phyloP scores from a whole-genome alignment of 345 rosid species.

The Brassica rapa region DNA sequence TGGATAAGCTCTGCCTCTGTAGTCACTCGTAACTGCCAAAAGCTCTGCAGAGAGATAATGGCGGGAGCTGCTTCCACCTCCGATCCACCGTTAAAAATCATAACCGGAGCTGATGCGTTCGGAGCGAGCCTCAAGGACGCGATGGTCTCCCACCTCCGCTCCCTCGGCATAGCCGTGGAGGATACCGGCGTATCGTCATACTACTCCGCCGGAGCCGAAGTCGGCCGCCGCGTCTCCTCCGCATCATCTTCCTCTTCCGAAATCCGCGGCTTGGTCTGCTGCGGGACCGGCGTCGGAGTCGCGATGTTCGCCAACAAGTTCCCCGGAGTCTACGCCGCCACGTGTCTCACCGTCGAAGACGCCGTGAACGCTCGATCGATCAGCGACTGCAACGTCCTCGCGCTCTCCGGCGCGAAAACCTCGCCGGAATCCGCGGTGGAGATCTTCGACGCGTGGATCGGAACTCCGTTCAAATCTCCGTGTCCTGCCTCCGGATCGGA shows the following conservation, averaged over 20 bases:
- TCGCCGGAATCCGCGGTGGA: conserved; percentile 59
- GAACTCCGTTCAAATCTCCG: conserved; percentile 73
- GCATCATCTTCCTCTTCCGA: conserved; percentile 42
- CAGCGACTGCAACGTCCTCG: conserved; percentile 75
- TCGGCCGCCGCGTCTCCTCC: conserved; percentile 83
- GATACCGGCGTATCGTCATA: conserved; percentile 59
- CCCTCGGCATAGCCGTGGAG: conserved; percentile 75
- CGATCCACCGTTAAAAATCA: conserved; percentile 22
- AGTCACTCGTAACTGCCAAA: neutral
- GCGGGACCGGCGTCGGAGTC: conserved; percentile 84
- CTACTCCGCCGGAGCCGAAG: conserved; percentile 79
- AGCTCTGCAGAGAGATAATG: conserved; percentile 25
- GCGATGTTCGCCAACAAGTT: conserved; percentile 90
- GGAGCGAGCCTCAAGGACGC: conserved; percentile 71
- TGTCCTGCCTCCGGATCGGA: conserved; percentile 66
- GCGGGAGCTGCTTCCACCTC: conserved; percentile 28
- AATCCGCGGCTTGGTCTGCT: conserved; percentile 66
- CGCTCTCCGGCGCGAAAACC: conserved; percentile 68
- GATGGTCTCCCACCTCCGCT: conserved; percentile 64
- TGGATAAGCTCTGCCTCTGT: too few species aligned
- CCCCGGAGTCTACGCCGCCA: conserved; percentile 77
- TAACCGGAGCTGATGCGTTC: conserved; percentile 65
- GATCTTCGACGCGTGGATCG: conserved; percentile 68
- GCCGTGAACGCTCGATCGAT: conserved; percentile 78
- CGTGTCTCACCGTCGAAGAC: conserved; percentile 66